Conservation (phyloP, 1,284 basidiomycete genomes). For the Ceratobasidium sp. region DNA sequence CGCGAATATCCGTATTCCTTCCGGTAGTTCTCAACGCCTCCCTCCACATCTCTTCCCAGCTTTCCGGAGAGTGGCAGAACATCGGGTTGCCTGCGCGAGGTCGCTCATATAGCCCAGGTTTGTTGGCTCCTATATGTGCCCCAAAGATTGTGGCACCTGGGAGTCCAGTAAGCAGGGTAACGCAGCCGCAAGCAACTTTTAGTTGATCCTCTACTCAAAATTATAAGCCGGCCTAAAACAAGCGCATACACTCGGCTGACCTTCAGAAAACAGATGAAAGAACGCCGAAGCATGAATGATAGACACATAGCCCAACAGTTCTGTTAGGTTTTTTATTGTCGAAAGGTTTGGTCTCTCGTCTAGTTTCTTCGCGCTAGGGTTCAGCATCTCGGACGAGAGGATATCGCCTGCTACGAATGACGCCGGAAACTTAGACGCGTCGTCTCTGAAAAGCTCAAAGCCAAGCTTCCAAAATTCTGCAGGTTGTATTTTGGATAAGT, state of each 20-base stretch:
- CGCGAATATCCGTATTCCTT: background rate
- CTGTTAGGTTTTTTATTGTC: conserved; percentile 59
- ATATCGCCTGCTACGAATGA: conserved; percentile 64
- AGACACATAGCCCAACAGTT: conserved; percentile 62
- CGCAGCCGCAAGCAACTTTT: conserved; percentile 60
- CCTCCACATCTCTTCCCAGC: conserved; percentile 28
- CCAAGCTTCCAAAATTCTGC: conserved; percentile 58
- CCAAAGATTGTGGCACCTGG: conserved; percentile 56
- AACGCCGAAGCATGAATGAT: conserved; percentile 65
- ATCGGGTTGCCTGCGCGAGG: background rate
- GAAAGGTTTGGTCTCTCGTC: conserved; percentile 56
- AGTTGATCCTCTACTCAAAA: conserved; percentile 57
- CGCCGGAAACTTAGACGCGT: conserved; percentile 61
- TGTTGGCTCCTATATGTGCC: conserved; percentile 48
- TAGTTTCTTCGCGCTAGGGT: conserved; percentile 53
- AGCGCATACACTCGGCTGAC: background rate
- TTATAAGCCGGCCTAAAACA: background rate
- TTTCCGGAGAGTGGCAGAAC: conserved; percentile 39
- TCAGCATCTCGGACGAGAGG: conserved; percentile 54
- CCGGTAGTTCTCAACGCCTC: background rate
- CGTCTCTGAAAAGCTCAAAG: conserved; percentile 56
- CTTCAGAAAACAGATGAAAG: conserved; percentile 67
- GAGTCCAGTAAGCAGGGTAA: conserved; percentile 58
- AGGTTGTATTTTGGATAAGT: background rate
- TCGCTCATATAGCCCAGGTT: conserved; percentile 53